phyloP scores from a whole-genome alignment of 2,329 filamentous ascomycete species.

The Scedosporium apiospermum region DNA sequence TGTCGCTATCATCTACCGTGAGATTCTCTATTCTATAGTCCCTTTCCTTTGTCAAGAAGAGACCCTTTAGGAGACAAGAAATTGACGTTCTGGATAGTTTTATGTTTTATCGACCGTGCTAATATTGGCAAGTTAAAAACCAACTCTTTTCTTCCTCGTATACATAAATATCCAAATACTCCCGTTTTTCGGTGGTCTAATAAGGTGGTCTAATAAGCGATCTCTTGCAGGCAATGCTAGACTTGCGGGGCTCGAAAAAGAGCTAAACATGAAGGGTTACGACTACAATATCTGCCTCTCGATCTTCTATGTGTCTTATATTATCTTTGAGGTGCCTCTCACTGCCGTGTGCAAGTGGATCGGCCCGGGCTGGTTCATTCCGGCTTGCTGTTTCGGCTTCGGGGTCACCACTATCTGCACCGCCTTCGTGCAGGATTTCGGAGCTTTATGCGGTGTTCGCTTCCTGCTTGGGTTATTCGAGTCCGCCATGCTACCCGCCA shows the following conservation, averaged over 20 bases:
- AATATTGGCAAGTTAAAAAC: slow-evolving; percentile 45
- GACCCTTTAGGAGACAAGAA: too few species aligned
- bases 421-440: slow-evolving; percentile 45
- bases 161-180: background rate
- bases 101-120: slow-evolving; percentile 58
- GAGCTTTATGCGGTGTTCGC: slow-evolving; percentile 40
- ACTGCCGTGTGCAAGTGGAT: slow-evolving; percentile 55
- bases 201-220: background rate
- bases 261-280: slow-evolving; percentile 42
- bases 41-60: too few species aligned
- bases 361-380: slow-evolving; percentile 59
- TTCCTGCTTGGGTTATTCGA: slow-evolving; percentile 54
- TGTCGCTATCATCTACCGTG: slow-evolving; percentile 43
- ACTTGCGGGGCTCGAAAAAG: slow-evolving; percentile 46
- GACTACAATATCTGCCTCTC: slow-evolving; percentile 55
- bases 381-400: slow-evolving; percentile 44
- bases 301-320: slow-evolving; percentile 56
- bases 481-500: slow-evolving; percentile 55
- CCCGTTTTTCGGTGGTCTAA: too few species aligned
- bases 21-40: too few species aligned
- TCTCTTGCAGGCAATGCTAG: slow-evolving; percentile 42
- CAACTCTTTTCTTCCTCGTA: too few species aligned
- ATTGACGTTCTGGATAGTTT: slow-evolving; percentile 21
- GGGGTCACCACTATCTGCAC: slow-evolving; percentile 51
- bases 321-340: slow-evolving; percentile 54